phyloP scores from a whole-genome alignment of 352 stramenopile species.

The Blastocystis sp. region DNA sequence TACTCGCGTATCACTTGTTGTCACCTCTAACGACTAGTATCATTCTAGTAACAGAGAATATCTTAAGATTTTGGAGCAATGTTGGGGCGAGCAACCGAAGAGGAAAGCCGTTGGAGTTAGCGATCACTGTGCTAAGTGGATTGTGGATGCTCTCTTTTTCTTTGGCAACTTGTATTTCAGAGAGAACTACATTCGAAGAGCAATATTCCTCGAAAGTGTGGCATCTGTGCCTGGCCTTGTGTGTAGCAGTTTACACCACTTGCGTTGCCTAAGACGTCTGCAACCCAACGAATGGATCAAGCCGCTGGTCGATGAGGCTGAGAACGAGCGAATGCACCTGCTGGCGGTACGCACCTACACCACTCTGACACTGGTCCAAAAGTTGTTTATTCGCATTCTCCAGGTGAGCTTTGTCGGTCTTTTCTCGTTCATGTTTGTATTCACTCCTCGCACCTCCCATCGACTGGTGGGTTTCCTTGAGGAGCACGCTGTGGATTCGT shows the following conservation, averaged over 20 bases:
- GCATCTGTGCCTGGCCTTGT: conserved; percentile 43
- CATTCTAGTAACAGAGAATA: conserved; percentile 39
- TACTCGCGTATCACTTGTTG: background rate
- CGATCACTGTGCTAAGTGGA: background rate
- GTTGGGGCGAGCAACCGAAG: conserved; percentile 36
- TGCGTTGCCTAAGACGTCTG: conserved; percentile 24
- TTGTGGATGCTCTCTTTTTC: conserved; percentile 23
- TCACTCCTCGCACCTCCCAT: conserved; percentile 78
- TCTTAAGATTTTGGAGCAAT: conserved; percentile 24
- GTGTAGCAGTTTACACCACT: conserved; percentile 51
- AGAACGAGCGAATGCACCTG: conserved; percentile 86
- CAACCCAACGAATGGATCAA: conserved; percentile 55
- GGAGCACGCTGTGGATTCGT: conserved; percentile 76
- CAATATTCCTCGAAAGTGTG: conserved; percentile 55
- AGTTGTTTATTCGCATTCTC: conserved; percentile 59
- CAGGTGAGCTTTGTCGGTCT: conserved; percentile 60
- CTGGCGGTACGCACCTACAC: conserved; percentile 73
- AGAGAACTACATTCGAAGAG: conserved; percentile 50
- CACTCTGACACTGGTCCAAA: conserved; percentile 51
- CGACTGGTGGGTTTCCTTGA: conserved; percentile 85
- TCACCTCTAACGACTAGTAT: background rate
- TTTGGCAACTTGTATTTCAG: conserved; percentile 50
- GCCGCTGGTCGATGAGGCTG: conserved; percentile 78
- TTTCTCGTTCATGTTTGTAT: conserved; percentile 71
- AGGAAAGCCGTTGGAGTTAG: background rate